These are phyloP conservation scores for Tarenaya hassleriana DNA, from an alignment of 345 rosid genomes.

Conservation along the genomic window DNA sequence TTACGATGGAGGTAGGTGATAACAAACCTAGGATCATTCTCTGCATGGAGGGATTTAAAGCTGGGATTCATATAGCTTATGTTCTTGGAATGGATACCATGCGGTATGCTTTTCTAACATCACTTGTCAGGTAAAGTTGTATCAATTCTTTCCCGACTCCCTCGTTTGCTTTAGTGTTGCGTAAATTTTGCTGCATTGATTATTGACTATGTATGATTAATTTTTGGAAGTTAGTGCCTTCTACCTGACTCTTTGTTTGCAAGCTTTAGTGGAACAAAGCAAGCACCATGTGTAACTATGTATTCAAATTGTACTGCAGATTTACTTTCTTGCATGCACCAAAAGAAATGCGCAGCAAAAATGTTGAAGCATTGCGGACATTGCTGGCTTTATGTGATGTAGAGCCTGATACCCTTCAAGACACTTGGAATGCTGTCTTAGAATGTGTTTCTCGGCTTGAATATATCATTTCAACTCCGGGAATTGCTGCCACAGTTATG, in stretches of 20 bases:
- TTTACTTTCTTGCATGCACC: conserved; percentile 98
- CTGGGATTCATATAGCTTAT: conserved; percentile 86
- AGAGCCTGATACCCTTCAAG: conserved; percentile 75
- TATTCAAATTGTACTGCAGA: conserved; percentile 40
- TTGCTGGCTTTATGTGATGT: conserved; percentile 67
- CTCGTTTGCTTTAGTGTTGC: conserved; percentile 14
- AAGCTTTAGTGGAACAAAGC: conserved; percentile 16
- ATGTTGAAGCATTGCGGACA: conserved; percentile 93
- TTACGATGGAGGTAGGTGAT: conserved; percentile 98
- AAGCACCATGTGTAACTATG: conserved; percentile 16
- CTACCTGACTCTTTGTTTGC: background rate
- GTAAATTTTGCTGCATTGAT: conserved; percentile 8
- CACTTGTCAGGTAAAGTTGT: conserved; percentile 76
- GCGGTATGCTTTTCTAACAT: conserved; percentile 97
- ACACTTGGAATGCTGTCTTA: conserved; percentile 98
- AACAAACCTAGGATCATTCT: conserved; percentile 82
- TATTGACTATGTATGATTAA: background rate
- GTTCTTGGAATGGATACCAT: conserved; percentile 98
- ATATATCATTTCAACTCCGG: conserved; percentile 78
- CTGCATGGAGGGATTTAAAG: conserved; percentile 98
- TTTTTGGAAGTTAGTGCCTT: background rate
- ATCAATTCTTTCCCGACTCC: background rate
- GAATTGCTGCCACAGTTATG: conserved; percentile 92
- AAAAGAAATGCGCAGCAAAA: conserved; percentile 92
- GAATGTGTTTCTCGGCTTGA: conserved; percentile 99